Base-by-base conservation (phyloP, 225 moss, liverwort and hornwort species). In the Rhytidiadelphus loreus region DNA sequence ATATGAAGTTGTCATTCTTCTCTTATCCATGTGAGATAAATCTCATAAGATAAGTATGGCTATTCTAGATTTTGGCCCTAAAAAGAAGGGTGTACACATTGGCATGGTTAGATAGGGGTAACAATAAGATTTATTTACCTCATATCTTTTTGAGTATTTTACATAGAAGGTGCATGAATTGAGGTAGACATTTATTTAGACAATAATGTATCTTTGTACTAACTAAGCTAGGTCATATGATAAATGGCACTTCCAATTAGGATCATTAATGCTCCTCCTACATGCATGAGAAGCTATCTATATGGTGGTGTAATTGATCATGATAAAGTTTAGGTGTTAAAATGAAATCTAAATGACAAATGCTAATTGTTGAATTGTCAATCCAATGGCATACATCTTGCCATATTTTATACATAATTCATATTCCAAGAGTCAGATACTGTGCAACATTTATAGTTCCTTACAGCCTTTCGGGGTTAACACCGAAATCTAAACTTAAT, bases 41-140 rank as follows among this genome's bases (percentile, higher is more conserved):
- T 44, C 9, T 29, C 4, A 46, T 30, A 29, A 46, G 4, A 30
- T 18, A 30, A 19, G 2, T 11, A 48, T 32, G 7, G 0, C 12
- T 74, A 20, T 20, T 32, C 0, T 7, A 17, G 23, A n/a, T 68
- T 68, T 22, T 0, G 0, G 2, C 22, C 68, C 2, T n/a, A 0
- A 48, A 30, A 19, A 46, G 2, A 30, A 1, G 2, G 20, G 7
- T 30, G 3, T 4, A 30, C 2, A 7, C 12, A 46, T 29, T 44
- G 17, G 30, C 1, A 0, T 73, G 46, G 5, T 15, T 71, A 6
- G 43, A 1, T 16, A 16, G 1, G 14, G 4, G 1, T 6, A 32
- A 17, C 12, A 48, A 74, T 19, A 48, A 19, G 2, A 30, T 11
- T 46, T 30, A 7, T 2, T 4, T 46, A 7, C 4, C 0, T 48